A percentile compares a stretch with the other conserved stretches of the same genome.
Conservation (phyloP, 441 rosid species). For the Kokia cookei region DNA sequence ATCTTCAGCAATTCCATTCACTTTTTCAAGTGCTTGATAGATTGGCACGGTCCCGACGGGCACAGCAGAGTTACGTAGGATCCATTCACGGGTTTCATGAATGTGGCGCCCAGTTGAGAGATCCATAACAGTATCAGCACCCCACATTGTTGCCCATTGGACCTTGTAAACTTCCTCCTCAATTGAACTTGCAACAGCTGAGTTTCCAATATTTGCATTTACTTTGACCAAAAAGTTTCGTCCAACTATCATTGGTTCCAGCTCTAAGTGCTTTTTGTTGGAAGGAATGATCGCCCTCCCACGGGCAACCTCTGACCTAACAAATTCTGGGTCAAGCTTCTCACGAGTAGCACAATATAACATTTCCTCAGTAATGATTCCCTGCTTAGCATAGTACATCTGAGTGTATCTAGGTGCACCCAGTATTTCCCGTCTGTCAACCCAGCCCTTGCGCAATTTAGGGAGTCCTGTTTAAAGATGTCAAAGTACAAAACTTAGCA, state of each 20-base stretch:
- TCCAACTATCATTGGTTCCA: slow-evolving; percentile 93
- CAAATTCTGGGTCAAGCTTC: slow-evolving; percentile 94
- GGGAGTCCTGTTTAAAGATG: slow-evolving; percentile 62
- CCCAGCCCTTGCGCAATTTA: slow-evolving; percentile 82
- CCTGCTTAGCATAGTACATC: slow-evolving; percentile 96
- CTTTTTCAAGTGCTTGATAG: slow-evolving; percentile 96
- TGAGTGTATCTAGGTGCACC: slow-evolving; percentile 88
- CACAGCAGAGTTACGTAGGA: slow-evolving; percentile 84
- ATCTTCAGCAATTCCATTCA: slow-evolving; percentile 85
- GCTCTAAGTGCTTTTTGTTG: slow-evolving; percentile 88
- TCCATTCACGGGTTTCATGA: slow-evolving; percentile 99
- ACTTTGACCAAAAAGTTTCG: slow-evolving; percentile 94
- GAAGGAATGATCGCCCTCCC: slow-evolving; percentile 99
- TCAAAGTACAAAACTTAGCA: slow-evolving; percentile 6
- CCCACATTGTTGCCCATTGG: slow-evolving; percentile 99
- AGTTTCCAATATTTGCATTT: slow-evolving; percentile 95
- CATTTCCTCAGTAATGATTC: slow-evolving; percentile 93
- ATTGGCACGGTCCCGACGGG: slow-evolving; percentile 96
- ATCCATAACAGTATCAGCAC: slow-evolving; percentile 98
- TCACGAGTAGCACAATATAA: slow-evolving; percentile 83
- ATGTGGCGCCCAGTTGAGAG: slow-evolving; percentile 97
- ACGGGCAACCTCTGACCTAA: slow-evolving; percentile 92
- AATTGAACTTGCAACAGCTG: slow-evolving; percentile 91
- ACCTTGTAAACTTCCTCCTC: slow-evolving; percentile 98
- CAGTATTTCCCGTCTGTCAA: slow-evolving; percentile 69